A percentile compares a stretch with the other conserved stretches of the same genome.
Evolutionary conservation across 1,284 basidiomycete species (phyloP).

Genomic region (Cryptococcus sp.): DNA sequence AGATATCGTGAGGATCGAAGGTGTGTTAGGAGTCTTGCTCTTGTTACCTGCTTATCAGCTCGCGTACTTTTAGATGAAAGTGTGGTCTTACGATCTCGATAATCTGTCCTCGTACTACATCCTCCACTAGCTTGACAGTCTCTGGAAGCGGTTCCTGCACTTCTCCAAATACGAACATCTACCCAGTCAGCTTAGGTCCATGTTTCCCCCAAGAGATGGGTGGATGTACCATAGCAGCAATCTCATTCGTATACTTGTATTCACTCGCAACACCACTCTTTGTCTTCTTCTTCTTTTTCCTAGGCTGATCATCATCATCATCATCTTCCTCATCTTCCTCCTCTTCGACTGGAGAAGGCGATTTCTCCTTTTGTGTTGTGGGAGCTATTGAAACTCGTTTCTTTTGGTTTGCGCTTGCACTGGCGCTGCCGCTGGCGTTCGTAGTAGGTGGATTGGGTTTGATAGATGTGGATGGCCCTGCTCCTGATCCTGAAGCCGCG

Average conservation of each 20-base stretch:
- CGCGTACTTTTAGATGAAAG: neutral
- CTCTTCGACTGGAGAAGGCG: slow-evolving; percentile 15
- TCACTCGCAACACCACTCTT: slow-evolving; percentile 44
- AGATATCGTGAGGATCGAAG: slow-evolving; percentile 79
- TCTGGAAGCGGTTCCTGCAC: slow-evolving; percentile 83
- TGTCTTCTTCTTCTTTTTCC: slow-evolving; percentile 4
- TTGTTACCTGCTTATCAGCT: slow-evolving; percentile 63
- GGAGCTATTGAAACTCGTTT: too few relatives aligned
- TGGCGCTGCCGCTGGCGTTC: neutral
- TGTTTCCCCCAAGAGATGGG: neutral
- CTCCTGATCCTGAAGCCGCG: slow-evolving; percentile 1
- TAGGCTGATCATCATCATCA: slow-evolving; percentile 28
- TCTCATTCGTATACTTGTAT: slow-evolving; percentile 72
- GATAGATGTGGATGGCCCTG: neutral
- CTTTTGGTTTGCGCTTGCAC: too few relatives aligned
- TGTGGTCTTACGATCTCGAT: slow-evolving; percentile 71
- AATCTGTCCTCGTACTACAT: slow-evolving; percentile 89
- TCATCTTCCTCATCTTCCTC: slow-evolving; percentile 31
- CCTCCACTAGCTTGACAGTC: slow-evolving; percentile 87
- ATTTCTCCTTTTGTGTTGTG: neutral
- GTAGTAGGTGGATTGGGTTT: neutral
- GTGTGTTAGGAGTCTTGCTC: slow-evolving; percentile 77
- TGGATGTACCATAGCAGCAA: slow-evolving; percentile 67
- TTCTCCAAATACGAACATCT: slow-evolving; percentile 98
- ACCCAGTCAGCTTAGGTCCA: neutral